These are phyloP conservation scores for Bonia amplexicaulis DNA, from an alignment of 176 grass and related monocot species.

Conservation along the genomic window DNA sequence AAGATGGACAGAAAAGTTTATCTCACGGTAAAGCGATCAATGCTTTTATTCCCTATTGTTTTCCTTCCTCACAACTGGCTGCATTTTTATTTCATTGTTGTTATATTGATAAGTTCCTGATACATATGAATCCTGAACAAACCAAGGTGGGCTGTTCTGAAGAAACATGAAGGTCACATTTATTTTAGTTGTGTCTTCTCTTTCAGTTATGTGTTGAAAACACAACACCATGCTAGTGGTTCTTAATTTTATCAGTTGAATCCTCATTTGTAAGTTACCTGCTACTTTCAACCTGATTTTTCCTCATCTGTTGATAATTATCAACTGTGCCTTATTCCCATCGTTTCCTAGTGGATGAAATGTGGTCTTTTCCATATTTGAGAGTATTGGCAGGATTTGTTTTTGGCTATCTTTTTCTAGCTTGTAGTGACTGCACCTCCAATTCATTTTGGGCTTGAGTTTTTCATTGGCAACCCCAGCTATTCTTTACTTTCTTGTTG, in stretches of 20 bases:
- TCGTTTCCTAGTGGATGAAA: neutral
- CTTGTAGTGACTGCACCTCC: neutral
- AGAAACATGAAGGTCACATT: neutral
- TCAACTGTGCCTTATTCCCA: neutral
- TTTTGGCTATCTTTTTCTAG: neutral
- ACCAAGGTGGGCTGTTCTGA: neutral
- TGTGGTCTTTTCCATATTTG: neutral
- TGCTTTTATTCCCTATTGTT: neutral
- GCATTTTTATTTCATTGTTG: conserved; percentile 1
- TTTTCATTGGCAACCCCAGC: too few species aligned
- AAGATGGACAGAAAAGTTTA: conserved; percentile 86
- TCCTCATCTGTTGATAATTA: neutral
- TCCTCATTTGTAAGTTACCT: neutral
- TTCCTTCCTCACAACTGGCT: neutral
- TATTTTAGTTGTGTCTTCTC: neutral
- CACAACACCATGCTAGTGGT: neutral
- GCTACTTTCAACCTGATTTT: neutral
- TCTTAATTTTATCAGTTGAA: neutral
- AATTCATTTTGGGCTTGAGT: neutral
- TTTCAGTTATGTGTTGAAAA: neutral
- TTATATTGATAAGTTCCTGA: neutral
- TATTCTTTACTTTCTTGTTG: too few species aligned
- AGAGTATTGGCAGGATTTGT: neutral
- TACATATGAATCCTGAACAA: neutral
- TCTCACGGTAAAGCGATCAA: conserved; percentile 47